A percentile compares a stretch with the other conserved stretches of the same genome.
These are phyloP conservation scores for Rhizophagus clarus DNA, from an alignment of 192 early-diverging fungal genomes.

Conservation along the genomic window DNA sequence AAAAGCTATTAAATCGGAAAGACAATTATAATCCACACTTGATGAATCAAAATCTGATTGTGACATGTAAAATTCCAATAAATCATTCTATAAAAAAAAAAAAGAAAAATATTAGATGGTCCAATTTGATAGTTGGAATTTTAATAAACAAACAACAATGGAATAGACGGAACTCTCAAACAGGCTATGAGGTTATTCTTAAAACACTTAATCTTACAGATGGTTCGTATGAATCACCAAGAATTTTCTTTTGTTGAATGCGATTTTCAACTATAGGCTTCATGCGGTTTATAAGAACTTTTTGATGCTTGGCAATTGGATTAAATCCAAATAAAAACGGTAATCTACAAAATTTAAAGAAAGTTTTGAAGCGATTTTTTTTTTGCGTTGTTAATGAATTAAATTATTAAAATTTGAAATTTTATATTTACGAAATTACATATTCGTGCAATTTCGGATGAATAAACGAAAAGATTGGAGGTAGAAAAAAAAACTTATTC, in stretches of 20 bases:
- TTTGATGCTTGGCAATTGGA: background rate
- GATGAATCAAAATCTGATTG: background rate
- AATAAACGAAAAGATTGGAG: background rate
- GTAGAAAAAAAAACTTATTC: background rate
- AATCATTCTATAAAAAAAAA: background rate
- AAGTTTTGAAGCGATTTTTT: background rate
- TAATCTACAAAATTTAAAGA: background rate
- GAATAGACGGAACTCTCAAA: too few species aligned
- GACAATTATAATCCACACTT: background rate
- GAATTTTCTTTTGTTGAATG: background rate
- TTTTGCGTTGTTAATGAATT: background rate
- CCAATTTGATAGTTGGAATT: too few species aligned
- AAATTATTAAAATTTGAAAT: background rate
- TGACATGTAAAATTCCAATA: background rate
- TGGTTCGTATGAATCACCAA: background rate
- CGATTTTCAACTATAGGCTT: constrained; percentile 8
- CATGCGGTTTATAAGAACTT: background rate
- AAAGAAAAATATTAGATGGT: background rate
- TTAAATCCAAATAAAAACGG: background rate
- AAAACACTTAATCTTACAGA: too few species aligned
- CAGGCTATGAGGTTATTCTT: too few species aligned
- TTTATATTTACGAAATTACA: background rate
- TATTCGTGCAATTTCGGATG: background rate
- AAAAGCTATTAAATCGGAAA: background rate
- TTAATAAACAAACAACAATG: too few species aligned